Conservation (phyloP, 192 early-diverging fungal genomes). For the Linnemannia exigua region DNA sequence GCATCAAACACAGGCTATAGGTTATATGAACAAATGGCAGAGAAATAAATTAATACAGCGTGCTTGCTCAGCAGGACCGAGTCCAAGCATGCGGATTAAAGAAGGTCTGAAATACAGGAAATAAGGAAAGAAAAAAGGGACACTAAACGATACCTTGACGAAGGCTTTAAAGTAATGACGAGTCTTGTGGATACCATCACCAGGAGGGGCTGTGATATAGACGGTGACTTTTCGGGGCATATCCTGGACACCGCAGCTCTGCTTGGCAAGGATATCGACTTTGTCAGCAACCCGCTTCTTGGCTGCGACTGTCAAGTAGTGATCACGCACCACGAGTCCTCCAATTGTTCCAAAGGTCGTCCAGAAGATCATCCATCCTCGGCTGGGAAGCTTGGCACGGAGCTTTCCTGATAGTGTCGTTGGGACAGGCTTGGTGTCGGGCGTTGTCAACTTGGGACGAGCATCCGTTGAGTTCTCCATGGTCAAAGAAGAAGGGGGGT, state of each 20-base stretch:
- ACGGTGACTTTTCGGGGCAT: conserved; percentile 62
- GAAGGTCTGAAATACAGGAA: neutral
- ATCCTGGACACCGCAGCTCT: conserved; percentile 53
- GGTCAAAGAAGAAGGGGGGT: neutral
- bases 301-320: conserved; percentile 50
- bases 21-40: neutral
- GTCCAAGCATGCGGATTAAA: neutral
- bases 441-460: conserved; percentile 10
- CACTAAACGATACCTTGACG: conserved; percentile 47
- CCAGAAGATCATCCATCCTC: conserved; percentile 58
- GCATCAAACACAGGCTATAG: conserved; percentile 60
- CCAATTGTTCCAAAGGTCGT: conserved; percentile 36
- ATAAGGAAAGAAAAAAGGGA: neutral
- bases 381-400: conserved; percentile 54
- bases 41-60: neutral
- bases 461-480: conserved; percentile 17
- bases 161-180: conserved; percentile 58
- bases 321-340: conserved; percentile 54
- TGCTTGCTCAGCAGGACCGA: too few relatives aligned
- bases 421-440: conserved; percentile 21
- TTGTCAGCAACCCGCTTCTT: conserved; percentile 51
- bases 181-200: conserved; percentile 62
- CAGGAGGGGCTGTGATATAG: conserved; percentile 55
- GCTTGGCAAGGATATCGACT: conserved; percentile 54
- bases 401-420: conserved; percentile 46